Conservation (phyloP, 2,329 filamentous ascomycete genomes). For the Aspergillus felis region DNA sequence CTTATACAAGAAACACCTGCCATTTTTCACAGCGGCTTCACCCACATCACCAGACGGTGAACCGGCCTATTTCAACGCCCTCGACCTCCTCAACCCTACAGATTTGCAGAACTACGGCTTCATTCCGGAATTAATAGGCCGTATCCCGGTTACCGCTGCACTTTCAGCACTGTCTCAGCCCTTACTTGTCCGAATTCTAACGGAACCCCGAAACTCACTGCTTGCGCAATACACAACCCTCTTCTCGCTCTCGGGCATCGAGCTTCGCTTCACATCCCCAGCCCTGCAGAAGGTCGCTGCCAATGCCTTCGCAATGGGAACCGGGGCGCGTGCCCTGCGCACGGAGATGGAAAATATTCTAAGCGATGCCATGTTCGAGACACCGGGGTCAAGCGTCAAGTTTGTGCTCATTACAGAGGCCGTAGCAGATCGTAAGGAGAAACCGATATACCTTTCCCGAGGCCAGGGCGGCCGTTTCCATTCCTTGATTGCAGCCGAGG, state of each 20-base stretch:
- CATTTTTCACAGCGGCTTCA: slow-evolving; percentile 57
- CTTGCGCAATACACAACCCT: slow-evolving; percentile 84
- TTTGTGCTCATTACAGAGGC: slow-evolving; percentile 71
- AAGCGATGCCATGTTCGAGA: slow-evolving; percentile 77
- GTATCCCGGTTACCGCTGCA: slow-evolving; percentile 84
- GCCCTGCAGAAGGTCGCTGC: slow-evolving; percentile 79
- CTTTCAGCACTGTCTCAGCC: slow-evolving; percentile 68
- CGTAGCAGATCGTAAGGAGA: slow-evolving; percentile 60
- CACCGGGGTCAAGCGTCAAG: slow-evolving; percentile 61
- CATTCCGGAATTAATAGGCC: slow-evolving; percentile 93
- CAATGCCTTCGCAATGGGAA: slow-evolving; percentile 64
- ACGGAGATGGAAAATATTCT: slow-evolving; percentile 78
- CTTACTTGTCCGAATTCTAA: slow-evolving; percentile 78
- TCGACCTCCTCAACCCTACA: slow-evolving; percentile 70
- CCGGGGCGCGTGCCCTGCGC: slow-evolving; percentile 74
- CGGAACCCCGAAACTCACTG: slow-evolving; percentile 84
- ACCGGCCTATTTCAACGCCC: slow-evolving; percentile 51
- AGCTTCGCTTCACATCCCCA: slow-evolving; percentile 75
- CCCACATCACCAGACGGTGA: slow-evolving; percentile 35
- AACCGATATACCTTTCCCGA: slow-evolving; percentile 49
- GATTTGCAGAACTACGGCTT: slow-evolving; percentile 84
- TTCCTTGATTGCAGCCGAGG: slow-evolving; percentile 48
- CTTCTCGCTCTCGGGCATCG: slow-evolving; percentile 73
- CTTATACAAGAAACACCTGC: slow-evolving; percentile 56
- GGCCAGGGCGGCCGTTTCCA: slow-evolving; percentile 51